Evolutionary conservation across 148 eudicot genomes (phyloP).

Genomic region (Vaccinium macrocarpon): DNA sequence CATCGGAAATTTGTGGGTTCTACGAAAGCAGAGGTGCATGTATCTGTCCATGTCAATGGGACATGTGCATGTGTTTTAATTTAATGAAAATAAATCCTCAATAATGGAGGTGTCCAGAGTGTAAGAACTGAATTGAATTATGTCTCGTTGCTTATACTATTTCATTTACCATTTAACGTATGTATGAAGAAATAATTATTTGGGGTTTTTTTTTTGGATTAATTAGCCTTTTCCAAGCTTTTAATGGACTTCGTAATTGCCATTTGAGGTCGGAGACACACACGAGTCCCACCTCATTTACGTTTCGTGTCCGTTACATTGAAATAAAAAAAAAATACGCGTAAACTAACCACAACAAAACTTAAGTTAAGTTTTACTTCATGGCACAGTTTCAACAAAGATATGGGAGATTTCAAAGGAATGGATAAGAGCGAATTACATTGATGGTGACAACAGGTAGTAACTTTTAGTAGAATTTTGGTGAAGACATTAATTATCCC

Average conservation of each 20-base stretch:
- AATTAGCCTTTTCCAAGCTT: neutral
- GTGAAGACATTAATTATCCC: neutral
- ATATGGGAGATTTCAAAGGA: neutral
- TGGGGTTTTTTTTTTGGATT: neutral
- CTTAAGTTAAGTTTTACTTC: too few relatives aligned
- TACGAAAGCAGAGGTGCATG: neutral
- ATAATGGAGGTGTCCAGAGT: neutral
- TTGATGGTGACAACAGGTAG: constrained; percentile 10
- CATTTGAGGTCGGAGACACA: neutral
- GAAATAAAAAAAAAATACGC: too few relatives aligned
- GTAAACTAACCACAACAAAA: too few relatives aligned
- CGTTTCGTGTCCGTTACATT: too few relatives aligned
- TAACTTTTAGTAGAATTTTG: neutral
- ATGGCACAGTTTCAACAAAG: too few relatives aligned
- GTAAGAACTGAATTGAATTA: neutral
- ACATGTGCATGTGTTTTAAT: constrained; percentile 10
- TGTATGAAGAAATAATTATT: neutral
- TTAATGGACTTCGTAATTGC: neutral
- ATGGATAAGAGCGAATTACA: neutral
- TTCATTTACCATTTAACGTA: neutral
- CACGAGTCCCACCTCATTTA: too few relatives aligned
- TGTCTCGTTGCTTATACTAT: neutral
- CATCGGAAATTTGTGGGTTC: neutral
- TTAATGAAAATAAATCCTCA: neutral
- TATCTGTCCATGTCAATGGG: constrained; percentile 13